Evolutionary conservation across 495 filamentous ascomycete genomes (phyloP), one percentile per base, ranked within the genome.

Genomic region (Penicillium turbatum): DNA sequence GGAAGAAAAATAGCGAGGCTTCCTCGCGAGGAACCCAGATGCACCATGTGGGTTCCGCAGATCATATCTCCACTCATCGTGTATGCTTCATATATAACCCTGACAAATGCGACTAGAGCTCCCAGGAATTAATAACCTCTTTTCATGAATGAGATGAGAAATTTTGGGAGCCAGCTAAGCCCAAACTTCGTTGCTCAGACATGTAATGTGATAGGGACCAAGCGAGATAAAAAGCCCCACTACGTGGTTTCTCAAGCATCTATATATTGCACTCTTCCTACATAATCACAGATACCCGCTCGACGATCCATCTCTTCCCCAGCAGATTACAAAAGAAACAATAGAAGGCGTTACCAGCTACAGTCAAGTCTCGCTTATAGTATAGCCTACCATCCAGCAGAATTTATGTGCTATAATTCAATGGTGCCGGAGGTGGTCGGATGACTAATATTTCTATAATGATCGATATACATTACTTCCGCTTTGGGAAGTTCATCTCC

Each of bases 1-100:
- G 37, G 37, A 40, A 40, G 37, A 15, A 40, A 40, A 40, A 40
- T 0, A 40, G 19, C 19, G 37, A 13, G 27, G 53, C 53, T 55
- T 55, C 53, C 45, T 55, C 53, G 45, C 45, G 29, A 37, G 53
- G 45, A 49, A 43, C 15, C 53, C 31, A 49, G 24, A 51, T 56
- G 17, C 36, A 38, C 36, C 30, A 40, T 55, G 44, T 43, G 43
- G 44, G 44, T 31, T 21, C 15, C 37, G 16, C 15, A 39, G 19
- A 19, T 10, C 2, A 39, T 39, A 19, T 39, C 15, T 39, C 37
- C 7, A 21, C 5, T 2, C 9, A 11, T 39, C 16, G 13, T 7
- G 37, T 39, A 39, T 39, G 16, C 37, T 39, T 39, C 16, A 39
- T 39, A 5, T 39, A 21, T 39, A 39, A 7, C 10, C 37, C 37